Evolutionary conservation across 192 early-diverging fungal genomes (phyloP).

Genomic region (Podila minutissima): DNA sequence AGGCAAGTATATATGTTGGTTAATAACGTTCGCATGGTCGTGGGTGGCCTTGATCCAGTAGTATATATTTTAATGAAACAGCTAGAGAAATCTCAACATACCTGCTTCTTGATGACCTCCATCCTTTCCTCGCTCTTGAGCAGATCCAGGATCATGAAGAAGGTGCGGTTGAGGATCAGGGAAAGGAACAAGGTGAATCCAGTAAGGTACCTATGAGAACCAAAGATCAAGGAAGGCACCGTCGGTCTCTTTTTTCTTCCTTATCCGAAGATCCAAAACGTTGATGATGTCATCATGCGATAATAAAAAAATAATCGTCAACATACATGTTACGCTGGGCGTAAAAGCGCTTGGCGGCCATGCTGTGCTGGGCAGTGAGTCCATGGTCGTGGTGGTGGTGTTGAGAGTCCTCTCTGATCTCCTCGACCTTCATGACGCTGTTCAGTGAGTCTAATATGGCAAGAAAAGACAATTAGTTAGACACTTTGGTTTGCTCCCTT

Average conservation of each 20-base stretch:
- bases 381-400: slow-evolving; percentile 47
- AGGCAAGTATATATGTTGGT: background rate
- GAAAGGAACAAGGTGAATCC: slow-evolving; percentile 66
- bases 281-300: background rate
- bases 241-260: no score
- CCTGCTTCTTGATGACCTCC: slow-evolving; percentile 52
- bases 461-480: background rate
- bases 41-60: background rate
- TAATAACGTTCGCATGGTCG: background rate
- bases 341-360: slow-evolving; percentile 63
- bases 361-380: slow-evolving; percentile 27
- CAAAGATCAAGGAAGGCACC: no score
- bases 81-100: background rate
- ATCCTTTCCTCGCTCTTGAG: slow-evolving; percentile 62
- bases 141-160: slow-evolving; percentile 60
- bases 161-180: slow-evolving; percentile 67
- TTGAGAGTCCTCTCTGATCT: slow-evolving; percentile 22
- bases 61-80: background rate
- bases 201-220: slow-evolving; percentile 59
- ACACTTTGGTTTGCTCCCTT: background rate
- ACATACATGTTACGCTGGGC: slow-evolving; percentile 69
- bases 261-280: background rate
- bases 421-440: slow-evolving; percentile 50
- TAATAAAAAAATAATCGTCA: background rate
- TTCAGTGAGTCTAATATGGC: slow-evolving; percentile 58